A percentile compares a stretch with the other conserved stretches of the same genome.
phyloP scores from a whole-genome alignment of 306 rosid genomes.

The Vicia villosa region DNA sequence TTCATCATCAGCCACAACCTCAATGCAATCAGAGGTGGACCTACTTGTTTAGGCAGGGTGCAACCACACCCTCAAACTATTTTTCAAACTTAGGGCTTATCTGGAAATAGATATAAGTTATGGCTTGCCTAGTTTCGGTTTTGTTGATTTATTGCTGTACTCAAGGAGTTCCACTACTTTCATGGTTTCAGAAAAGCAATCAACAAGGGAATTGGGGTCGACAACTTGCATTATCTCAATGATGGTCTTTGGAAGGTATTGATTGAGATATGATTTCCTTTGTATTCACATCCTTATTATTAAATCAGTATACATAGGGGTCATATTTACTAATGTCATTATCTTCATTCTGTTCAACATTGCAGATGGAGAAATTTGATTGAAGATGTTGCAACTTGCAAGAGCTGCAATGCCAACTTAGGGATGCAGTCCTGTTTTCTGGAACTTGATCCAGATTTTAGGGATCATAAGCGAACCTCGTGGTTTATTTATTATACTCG shows the following conservation, averaged over 20 bases:
- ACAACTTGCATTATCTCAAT: conserved; percentile 97
- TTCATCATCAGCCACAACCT: conserved; percentile 8
- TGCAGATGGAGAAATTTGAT: conserved; percentile 83
- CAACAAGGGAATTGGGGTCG: conserved; percentile 97
- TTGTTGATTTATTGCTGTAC: conserved; percentile 30
- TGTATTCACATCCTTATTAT: conserved; percentile 4
- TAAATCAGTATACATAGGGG: neutral
- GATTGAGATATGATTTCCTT: conserved; percentile 18
- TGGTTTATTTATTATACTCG: conserved; percentile 25
- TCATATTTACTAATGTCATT: conserved; percentile 4
- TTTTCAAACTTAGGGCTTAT: conserved; percentile 1
- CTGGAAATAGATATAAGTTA: conserved; percentile 5
- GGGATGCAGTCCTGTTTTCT: conserved; percentile 35
- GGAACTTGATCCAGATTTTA: conserved; percentile 36
- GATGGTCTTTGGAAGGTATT: conserved; percentile 99
- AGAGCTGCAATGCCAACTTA: conserved; percentile 17
- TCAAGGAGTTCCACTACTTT: conserved; percentile 31
- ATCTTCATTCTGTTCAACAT: neutral
- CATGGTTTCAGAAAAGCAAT: conserved; percentile 66
- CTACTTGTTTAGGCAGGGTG: conserved; percentile 15
- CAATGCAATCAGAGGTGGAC: neutral
- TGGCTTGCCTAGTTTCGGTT: conserved; percentile 7
- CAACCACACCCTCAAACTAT: neutral
- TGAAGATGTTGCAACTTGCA: conserved; percentile 47
- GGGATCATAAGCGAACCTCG: conserved; percentile 27